phyloP scores from a whole-genome alignment of 1,284 basidiomycete genomes.

The Exobasidium cylindrosporum region DNA sequence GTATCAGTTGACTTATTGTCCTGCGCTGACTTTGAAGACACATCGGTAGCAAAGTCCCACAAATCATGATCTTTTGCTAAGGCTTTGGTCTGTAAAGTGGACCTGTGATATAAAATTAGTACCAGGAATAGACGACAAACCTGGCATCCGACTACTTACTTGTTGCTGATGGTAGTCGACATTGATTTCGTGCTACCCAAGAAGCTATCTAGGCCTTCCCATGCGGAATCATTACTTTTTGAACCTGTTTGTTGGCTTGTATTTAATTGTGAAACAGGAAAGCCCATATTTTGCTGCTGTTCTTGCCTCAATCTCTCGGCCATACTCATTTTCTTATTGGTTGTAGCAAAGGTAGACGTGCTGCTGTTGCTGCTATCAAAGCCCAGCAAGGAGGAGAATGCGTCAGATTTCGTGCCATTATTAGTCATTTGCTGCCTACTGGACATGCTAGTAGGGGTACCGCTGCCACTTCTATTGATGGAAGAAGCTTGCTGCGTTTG shows the following conservation, averaged over 20 bases:
- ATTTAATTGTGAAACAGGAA: not conserved
- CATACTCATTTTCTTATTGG: not conserved
- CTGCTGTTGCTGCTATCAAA: not conserved
- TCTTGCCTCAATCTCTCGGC: conserved; percentile 6
- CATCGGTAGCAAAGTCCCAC: conserved; percentile 10
- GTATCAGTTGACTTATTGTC: conserved; percentile 22
- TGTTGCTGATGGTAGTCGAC: not conserved
- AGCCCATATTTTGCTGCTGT: conserved; percentile 1
- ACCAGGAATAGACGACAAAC: not conserved
- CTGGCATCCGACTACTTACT: not conserved
- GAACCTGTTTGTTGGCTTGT: not conserved
- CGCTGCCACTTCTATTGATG: not conserved
- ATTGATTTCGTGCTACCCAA: not conserved
- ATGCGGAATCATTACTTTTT: not conserved
- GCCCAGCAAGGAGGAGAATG: conserved; percentile 25
- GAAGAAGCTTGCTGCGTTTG: conserved; percentile 17
- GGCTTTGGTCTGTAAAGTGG: not conserved
- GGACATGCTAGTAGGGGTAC: not conserved
- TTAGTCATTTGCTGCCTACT: conserved; percentile 11
- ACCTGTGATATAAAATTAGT: not conserved
- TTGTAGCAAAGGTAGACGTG: not conserved
- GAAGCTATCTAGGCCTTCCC: conserved; percentile 6
- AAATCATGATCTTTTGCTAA: not conserved
- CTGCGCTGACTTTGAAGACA: conserved; percentile 24
- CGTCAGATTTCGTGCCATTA: conserved; percentile 21